Conservation (phyloP, 1,284 basidiomycete species). For the Marasmius tenuissimus region DNA sequence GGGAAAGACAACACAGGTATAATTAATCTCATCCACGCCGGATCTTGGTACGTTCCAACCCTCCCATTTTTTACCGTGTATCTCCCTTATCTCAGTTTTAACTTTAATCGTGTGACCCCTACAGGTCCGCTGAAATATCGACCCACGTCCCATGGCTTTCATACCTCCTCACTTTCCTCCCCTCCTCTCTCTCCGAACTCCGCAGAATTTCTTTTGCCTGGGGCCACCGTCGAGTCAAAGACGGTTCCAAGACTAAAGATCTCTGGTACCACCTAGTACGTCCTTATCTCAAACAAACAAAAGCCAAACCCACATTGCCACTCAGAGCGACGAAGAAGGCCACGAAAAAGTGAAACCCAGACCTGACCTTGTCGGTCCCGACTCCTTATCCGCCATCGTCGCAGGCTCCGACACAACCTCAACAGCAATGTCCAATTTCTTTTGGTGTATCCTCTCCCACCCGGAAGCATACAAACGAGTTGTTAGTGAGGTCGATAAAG, state of each 20-base stretch:
- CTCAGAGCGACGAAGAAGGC: slow-evolving; percentile 41
- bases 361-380: slow-evolving; percentile 15
- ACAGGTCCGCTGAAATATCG: slow-evolving; percentile 32
- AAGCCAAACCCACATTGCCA: no score
- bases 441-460: slow-evolving; percentile 4
- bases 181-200: slow-evolving; percentile 27
- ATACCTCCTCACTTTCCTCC: slow-evolving; percentile 25
- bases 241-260: slow-evolving; percentile 35
- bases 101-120: neutral
- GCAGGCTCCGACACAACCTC: slow-evolving; percentile 13
- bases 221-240: slow-evolving; percentile 25
- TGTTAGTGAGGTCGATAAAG: neutral
- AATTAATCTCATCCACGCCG: slow-evolving; percentile 34
- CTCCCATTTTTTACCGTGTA: no score
- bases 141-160: slow-evolving; percentile 36
- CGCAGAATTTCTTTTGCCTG: slow-evolving; percentile 30
- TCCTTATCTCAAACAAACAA: neutral
- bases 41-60: slow-evolving; percentile 22
- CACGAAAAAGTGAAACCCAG: slow-evolving; percentile 8
- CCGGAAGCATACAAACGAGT: neutral
- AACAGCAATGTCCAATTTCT: neutral
- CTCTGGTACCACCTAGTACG: slow-evolving; percentile 44
- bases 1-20: slow-evolving; percentile 32
- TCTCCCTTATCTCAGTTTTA: slow-evolving; percentile 2
- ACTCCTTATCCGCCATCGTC: slow-evolving; percentile 28